Base-by-base conservation (phyloP, 2,329 filamentous ascomycete genomes). In the Torrubiellomyces zombiae region DNA sequence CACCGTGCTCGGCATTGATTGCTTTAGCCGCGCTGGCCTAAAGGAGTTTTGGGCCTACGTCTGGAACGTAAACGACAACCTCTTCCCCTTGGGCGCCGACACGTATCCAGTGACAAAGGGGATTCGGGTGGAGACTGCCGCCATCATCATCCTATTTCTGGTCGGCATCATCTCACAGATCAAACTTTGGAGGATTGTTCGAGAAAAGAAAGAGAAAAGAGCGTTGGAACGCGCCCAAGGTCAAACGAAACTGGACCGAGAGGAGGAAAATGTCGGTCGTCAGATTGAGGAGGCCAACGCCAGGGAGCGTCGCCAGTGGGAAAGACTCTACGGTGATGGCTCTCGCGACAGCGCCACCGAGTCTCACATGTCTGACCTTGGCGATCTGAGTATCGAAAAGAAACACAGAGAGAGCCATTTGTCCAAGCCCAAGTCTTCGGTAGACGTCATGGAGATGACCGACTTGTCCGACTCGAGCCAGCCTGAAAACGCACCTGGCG, bases 41-140 rank as follows among this genome's bases (percentile, higher is more conserved):
- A 94, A 93, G 48, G 86, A 95, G 47, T 94, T 94, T 38, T 95
- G 86, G 86, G 65, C 81, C 5, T 95, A 91, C 45, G 62, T 92
- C 18, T 95, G 86, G 86, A 57, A 56, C 22, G 51, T 95, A 19
- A 94, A 94, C 46, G 58, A 71, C 20, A 62, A 77, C 25, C 56
- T 83, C 1, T 95, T 95, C 40, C 85, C 85, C 0, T 53, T 82
- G 3, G 66, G 69, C 18, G 76, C 77, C 2, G 59, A 62, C 23
- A 82, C 78, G 0, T 95, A 92, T 44, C 86, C 86, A 0, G 55
- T 93, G 9, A 94, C 82, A 0, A 77, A 74, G 38, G 81, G 80
- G 3, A 89, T 94, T 28, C 70, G 72, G 19, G 85, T 89, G 9
- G 86, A 95, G 45, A 67, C 82, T 16, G 83, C 81, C 0, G 67